A percentile compares a stretch with the other conserved stretches of the same genome.
phyloP scores from a whole-genome alignment of 768 basidiomycete genomes.

The Mrakia gelida region DNA sequence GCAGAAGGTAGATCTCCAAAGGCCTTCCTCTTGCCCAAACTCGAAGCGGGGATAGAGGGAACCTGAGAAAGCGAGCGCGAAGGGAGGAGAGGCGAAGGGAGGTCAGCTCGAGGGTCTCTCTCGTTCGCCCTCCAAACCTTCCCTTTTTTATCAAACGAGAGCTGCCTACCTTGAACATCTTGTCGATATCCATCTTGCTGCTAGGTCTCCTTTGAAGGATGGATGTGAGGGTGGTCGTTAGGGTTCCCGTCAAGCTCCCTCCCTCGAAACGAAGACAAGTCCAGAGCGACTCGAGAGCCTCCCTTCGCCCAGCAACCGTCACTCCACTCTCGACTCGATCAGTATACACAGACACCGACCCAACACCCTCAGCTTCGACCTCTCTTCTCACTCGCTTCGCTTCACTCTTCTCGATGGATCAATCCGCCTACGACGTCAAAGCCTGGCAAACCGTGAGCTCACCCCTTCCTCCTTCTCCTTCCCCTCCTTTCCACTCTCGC shows the following conservation, averaged over 20 bases:
- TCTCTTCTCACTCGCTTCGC: neutral
- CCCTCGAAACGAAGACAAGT: neutral
- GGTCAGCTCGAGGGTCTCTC: neutral
- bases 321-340: neutral
- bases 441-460: slow-evolving; percentile 26
- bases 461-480: neutral
- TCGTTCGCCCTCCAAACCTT: neutral
- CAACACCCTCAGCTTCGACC: neutral
- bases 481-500: neutral
- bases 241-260: neutral
- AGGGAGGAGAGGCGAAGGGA: neutral
- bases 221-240: neutral
- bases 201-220: too few species aligned
- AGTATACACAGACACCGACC: neutral
- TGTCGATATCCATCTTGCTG: slow-evolving; percentile 40
- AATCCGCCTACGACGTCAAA: slow-evolving; percentile 26
- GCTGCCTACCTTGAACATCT: slow-evolving; percentile 39
- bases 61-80: slow-evolving; percentile 56
- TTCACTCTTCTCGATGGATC: slow-evolving; percentile 1
- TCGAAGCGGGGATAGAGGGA: slow-evolving; percentile 44
- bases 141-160: neutral
- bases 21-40: slow-evolving; percentile 36
- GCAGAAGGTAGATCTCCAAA: slow-evolving; percentile 34
- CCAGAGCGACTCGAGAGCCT: slow-evolving; percentile 11
- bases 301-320: neutral